phyloP scores from a whole-genome alignment of 371 early-diverging fungal species.

The Mucor sp. region DNA sequence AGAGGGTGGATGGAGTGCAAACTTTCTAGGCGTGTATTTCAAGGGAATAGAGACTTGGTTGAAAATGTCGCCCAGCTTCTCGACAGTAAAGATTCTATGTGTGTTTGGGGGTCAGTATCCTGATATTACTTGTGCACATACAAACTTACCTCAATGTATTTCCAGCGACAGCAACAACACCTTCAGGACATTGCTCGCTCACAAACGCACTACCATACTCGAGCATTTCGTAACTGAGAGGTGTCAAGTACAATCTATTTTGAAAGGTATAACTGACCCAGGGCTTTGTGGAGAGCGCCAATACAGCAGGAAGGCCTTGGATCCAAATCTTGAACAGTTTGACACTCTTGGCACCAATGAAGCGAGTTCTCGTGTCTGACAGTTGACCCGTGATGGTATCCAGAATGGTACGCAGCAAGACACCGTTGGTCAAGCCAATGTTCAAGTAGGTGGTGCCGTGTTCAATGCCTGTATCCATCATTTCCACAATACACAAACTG shows the following conservation, averaged over 20 bases:
- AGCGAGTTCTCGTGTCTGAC: constrained; percentile 85
- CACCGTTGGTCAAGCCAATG: constrained; percentile 91
- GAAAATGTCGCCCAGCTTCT: constrained; percentile 81
- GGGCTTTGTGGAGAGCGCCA: constrained; percentile 86
- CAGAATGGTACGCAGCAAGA: constrained; percentile 85
- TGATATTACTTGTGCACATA: no score
- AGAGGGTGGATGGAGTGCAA: constrained; percentile 70
- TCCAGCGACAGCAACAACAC: constrained; percentile 87
- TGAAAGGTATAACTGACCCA: constrained; percentile 91
- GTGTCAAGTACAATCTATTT: constrained; percentile 56
- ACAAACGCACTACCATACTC: constrained; percentile 85
- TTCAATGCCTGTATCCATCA: constrained; percentile 70
- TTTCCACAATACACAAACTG: constrained; percentile 71
- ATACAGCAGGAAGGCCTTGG: constrained; percentile 71
- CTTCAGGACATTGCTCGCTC: constrained; percentile 90
- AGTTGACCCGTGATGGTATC: constrained; percentile 85
- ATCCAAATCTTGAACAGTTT: constrained; percentile 73
- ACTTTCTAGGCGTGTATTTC: constrained; percentile 87
- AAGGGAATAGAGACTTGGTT: constrained; percentile 86
- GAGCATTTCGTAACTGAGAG: constrained; percentile 74
- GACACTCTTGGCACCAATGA: constrained; percentile 86
- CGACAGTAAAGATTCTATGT: constrained; percentile 84
- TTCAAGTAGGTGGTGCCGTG: constrained; percentile 80
- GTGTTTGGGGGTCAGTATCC: no score
- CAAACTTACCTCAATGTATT: constrained; percentile 65